phyloP scores from a whole-genome alignment of 2,329 filamentous ascomycete species.

The Curvularia sp. region DNA sequence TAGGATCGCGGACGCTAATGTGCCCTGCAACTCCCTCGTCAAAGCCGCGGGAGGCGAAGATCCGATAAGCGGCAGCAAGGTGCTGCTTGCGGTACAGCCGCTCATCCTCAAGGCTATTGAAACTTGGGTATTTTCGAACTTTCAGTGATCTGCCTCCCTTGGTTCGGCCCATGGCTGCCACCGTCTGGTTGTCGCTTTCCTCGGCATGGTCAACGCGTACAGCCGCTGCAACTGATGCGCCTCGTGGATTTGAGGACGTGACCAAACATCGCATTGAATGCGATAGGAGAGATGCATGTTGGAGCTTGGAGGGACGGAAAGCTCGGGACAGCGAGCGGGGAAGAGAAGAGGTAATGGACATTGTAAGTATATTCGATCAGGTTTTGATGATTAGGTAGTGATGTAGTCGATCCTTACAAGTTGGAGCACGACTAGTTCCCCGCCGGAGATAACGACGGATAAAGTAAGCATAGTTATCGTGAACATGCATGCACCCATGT shows the following conservation, averaged over 20 bases:
- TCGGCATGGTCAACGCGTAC: conserved; percentile 46
- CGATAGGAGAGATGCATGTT: neutral
- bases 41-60: conserved; percentile 52
- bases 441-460: conserved; percentile 8
- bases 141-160: conserved; percentile 56
- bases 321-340: neutral
- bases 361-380: conserved; percentile 16
- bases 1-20: conserved; percentile 53
- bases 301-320: neutral
- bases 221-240: conserved; percentile 26
- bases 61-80: conserved; percentile 54
- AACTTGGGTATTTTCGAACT: conserved; percentile 56
- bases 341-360: conserved; percentile 18
- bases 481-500: neutral
- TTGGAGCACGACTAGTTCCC: neutral
- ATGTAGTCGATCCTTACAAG: neutral
- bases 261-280: conserved; percentile 17
- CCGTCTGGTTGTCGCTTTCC: conserved; percentile 51
- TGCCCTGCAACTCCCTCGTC: conserved; percentile 56
- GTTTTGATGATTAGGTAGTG: neutral
- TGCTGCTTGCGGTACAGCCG: conserved; percentile 56
- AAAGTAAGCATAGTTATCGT: neutral
- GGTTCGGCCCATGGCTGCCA: conserved; percentile 58
- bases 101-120: conserved; percentile 51
- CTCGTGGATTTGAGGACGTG: conserved; percentile 22